A percentile compares a stretch with the other conserved stretches of the same genome.
These are phyloP conservation scores for Salix dunnii DNA, from an alignment of 345 rosid species.

Conservation along the genomic window DNA sequence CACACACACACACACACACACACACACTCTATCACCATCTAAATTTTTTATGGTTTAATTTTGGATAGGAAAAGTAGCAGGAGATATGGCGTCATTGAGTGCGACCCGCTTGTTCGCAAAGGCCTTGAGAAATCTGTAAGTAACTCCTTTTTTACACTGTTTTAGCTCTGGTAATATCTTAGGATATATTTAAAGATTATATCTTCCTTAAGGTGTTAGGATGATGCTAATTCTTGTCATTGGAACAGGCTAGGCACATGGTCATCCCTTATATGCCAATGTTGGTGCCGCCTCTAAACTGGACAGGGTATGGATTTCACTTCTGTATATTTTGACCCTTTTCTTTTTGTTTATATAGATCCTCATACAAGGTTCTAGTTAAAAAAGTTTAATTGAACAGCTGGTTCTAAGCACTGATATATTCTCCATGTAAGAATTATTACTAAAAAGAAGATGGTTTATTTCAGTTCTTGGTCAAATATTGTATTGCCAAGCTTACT, in stretches of 20 bases:
- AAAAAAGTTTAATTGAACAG: not conserved
- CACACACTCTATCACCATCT: not conserved
- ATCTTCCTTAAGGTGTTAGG: constrained; percentile 10
- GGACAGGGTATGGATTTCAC: constrained; percentile 77
- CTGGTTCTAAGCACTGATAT: not conserved
- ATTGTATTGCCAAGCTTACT: not conserved
- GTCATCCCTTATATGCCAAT: constrained; percentile 98
- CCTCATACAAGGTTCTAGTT: not conserved
- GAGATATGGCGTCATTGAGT: constrained; percentile 93
- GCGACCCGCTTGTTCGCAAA: constrained; percentile 72
- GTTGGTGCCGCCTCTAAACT: constrained; percentile 85
- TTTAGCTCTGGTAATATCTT: not conserved
- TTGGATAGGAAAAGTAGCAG: constrained; percentile 61
- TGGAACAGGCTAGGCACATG: constrained; percentile 89
- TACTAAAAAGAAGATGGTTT: not conserved
- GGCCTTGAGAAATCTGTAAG: constrained; percentile 95
- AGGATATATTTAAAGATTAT: constrained; percentile 7
- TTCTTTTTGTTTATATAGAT: not conserved
- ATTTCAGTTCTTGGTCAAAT: not conserved
- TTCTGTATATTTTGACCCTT: constrained; percentile 13
- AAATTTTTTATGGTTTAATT: not conserved
- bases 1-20: no score
- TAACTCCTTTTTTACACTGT: constrained; percentile 7
- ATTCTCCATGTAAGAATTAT: not conserved
- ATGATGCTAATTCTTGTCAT: constrained; percentile 22